Evolutionary conservation across 2,329 filamentous ascomycete species (phyloP).

Genomic region (Passalora sequoiae): DNA sequence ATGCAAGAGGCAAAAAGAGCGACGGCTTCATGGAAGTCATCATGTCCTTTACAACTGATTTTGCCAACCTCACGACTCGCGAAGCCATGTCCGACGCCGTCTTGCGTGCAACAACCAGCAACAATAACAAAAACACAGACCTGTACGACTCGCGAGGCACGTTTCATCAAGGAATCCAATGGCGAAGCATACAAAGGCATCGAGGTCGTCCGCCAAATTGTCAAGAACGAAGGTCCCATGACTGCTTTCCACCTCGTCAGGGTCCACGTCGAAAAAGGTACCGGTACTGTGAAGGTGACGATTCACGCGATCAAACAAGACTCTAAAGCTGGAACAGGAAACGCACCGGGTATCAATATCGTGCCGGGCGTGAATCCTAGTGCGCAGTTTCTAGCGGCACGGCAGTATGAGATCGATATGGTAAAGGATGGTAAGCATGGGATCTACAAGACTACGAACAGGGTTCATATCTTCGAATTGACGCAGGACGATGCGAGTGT

Average conservation of each 20-base stretch:
- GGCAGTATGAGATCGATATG: conserved; percentile 31
- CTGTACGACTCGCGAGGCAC: conserved; percentile 28
- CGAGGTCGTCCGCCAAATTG: conserved; percentile 19
- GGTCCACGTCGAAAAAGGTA: conserved; percentile 27
- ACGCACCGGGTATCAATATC: conserved; percentile 20
- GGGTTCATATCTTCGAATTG: conserved; percentile 32
- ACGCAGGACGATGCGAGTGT: conserved; percentile 25
- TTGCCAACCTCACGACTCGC: neutral
- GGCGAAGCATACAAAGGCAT: conserved; percentile 19
- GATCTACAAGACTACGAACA: conserved; percentile 36
- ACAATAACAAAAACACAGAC: conserved; percentile 28
- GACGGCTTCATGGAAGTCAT: neutral
- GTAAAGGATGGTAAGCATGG: conserved; percentile 28
- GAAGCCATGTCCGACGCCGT: conserved; percentile 35
- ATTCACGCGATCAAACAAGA: conserved; percentile 30
- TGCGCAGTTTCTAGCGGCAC: conserved; percentile 23
- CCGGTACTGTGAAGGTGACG: conserved; percentile 26
- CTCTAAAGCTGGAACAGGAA: conserved; percentile 26
- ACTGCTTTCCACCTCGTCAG: conserved; percentile 35
- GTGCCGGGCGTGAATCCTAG: neutral
- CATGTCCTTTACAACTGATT: neutral
- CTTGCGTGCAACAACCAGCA: conserved; percentile 27
- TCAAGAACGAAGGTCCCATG: conserved; percentile 25
- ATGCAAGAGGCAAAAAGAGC: neutral
- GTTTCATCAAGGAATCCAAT: conserved; percentile 16